Evolutionary conservation across 768 basidiomycete genomes (phyloP).

Genomic region (Tephrocybe sp.): DNA sequence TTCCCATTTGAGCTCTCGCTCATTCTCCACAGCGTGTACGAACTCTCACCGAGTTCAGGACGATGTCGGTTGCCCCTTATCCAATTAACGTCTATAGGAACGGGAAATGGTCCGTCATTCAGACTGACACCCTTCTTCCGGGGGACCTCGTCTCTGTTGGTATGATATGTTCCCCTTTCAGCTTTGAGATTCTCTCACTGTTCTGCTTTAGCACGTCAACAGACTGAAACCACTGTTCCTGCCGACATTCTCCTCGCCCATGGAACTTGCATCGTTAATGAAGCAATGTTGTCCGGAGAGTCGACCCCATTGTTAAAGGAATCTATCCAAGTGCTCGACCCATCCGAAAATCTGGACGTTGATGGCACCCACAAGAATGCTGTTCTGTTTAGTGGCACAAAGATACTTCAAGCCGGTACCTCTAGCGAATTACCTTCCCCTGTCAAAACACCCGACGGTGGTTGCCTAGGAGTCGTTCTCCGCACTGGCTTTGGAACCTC

Average conservation of each 20-base stretch:
- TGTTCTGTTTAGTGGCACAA: slow-evolving; percentile 95
- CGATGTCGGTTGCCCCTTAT: slow-evolving; percentile 93
- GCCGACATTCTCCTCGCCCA: slow-evolving; percentile 91
- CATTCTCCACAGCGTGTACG: slow-evolving; percentile 65
- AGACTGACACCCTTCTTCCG: slow-evolving; percentile 86
- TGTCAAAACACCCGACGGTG: slow-evolving; percentile 81
- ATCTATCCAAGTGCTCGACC: slow-evolving; percentile 82
- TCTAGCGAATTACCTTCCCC: slow-evolving; percentile 40
- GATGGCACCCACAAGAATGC: slow-evolving; percentile 85
- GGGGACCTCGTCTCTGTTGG: slow-evolving; percentile 87
- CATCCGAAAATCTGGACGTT: slow-evolving; percentile 73
- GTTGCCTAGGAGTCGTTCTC: slow-evolving; percentile 89
- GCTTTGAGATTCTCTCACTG: not conserved
- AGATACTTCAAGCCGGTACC: slow-evolving; percentile 81
- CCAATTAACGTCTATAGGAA: slow-evolving; percentile 81
- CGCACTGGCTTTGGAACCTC: slow-evolving; percentile 97
- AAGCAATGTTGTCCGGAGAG: slow-evolving; percentile 98
- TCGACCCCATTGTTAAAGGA: slow-evolving; percentile 97
- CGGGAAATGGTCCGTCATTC: slow-evolving; percentile 73
- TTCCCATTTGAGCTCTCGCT: not conserved
- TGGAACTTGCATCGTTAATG: slow-evolving; percentile 96
- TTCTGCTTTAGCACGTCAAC: slow-evolving; percentile 49
- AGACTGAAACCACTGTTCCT: slow-evolving; percentile 84
- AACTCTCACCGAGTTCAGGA: slow-evolving; percentile 93
- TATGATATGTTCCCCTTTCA: slow-evolving; percentile 19